Base-by-base conservation (phyloP, 257 asterid genomes). In the Capsicum baccatum region DNA sequence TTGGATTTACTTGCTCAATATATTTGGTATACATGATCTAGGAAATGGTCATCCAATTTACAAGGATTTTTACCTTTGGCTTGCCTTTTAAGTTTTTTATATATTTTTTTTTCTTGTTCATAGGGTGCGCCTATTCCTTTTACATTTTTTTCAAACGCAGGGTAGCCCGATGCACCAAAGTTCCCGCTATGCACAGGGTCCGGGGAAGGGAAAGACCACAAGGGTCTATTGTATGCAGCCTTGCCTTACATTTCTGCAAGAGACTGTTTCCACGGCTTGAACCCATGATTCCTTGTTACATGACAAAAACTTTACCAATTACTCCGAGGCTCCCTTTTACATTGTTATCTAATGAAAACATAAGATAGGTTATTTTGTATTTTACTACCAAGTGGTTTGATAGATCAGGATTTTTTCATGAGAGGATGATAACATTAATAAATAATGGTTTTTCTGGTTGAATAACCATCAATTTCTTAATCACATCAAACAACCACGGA, bases 1-100 rank as follows among this genome's bases (percentile, higher is more conserved):
- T 76, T 52, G 81, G 81, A 76, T 76, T 76, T 52, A 76, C 14
- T 76, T 14, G 10, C 52, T 21, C 81, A 74, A 74, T 3, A 74
- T 39, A 39, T 39, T 52, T 52, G 42, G 81, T 52, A 52, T 52
- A 26, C 44, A 50, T 76, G 12, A 76, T 52, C 63, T 76, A 21
- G 48, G 48, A 76, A 52, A 76, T 52, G 63, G 47, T 52, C 81
- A 52, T 12, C 19, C 81, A 74, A 48, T 73, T 48, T 47, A 47
- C 47, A 10, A 47, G 42, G 39, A 19, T 39, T 47, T 47, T 48
- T 47, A 12, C 17, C 4, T 73, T 73, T 48, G 59, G 59, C 58
- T 2, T 0, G 79, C 47, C 58, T 71, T 71, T 71, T 47, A 70
- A 39, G 54, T 0, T 67, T 42, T 68, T 19, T 6, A 14, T 37